A percentile compares a stretch with the other conserved stretches of the same genome.
Conservation (phyloP, 1,284 basidiomycete genomes). For the Naganishia sp. region DNA sequence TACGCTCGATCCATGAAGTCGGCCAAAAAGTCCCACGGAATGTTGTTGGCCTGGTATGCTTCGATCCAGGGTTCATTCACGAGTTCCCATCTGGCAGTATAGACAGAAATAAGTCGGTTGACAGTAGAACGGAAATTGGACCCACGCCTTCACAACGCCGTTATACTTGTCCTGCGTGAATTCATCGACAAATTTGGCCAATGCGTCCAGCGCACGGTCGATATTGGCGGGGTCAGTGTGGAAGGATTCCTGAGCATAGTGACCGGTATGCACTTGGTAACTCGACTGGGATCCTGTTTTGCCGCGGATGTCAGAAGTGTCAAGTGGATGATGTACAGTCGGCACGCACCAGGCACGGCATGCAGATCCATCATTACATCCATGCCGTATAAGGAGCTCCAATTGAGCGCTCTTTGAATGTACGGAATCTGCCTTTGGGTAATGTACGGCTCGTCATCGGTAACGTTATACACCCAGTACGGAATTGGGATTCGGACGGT, state of each 20-base stretch:
- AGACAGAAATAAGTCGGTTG: not conserved
- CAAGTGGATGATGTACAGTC: too few species aligned
- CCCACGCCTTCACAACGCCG: constrained; percentile 45
- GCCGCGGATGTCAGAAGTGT: not conserved
- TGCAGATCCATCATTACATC: constrained; percentile 52
- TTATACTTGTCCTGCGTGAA: constrained; percentile 41
- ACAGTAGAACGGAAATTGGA: not conserved
- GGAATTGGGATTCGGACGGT: constrained; percentile 48
- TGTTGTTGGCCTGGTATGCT: constrained; percentile 38
- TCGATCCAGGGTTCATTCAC: constrained; percentile 45
- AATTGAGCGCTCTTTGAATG: constrained; percentile 42
- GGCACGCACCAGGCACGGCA: constrained; percentile 40
- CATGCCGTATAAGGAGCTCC: constrained; percentile 45
- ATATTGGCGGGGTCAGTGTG: constrained; percentile 41
- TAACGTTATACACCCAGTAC: constrained; percentile 46
- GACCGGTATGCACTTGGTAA: constrained; percentile 29
- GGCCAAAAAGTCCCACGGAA: constrained; percentile 39
- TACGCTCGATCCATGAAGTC: constrained; percentile 46
- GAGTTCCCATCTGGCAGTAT: constrained; percentile 58
- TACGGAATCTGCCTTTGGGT: constrained; percentile 38
- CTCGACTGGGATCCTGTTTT: constrained; percentile 27
- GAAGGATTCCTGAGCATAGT: constrained; percentile 40
- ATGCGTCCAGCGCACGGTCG: constrained; percentile 42
- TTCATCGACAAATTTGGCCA: constrained; percentile 55
- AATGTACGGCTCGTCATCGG: constrained; percentile 50